Evolutionary conservation across 805 yeast species (phyloP).

Genomic region (Candida railenensis): DNA sequence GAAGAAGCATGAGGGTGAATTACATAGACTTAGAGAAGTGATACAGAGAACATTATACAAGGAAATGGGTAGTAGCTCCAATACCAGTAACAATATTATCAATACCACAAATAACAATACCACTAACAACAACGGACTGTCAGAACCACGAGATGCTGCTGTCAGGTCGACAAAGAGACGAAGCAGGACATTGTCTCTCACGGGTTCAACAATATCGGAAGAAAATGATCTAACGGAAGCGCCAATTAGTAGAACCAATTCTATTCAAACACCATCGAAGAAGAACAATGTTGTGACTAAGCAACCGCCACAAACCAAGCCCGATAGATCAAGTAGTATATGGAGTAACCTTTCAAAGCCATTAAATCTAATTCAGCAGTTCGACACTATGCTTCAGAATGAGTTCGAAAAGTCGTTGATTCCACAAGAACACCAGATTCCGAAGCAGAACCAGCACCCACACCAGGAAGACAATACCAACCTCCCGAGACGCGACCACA

Average conservation of each 20-base stretch:
- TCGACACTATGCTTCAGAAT: conserved; percentile 63
- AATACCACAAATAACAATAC: conserved; percentile 20
- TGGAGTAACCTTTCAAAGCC: conserved; percentile 50
- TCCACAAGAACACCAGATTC: conserved; percentile 9
- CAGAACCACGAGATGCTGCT: conserved; percentile 6
- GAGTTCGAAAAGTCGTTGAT: conserved; percentile 56
- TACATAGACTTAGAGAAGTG: conserved; percentile 47
- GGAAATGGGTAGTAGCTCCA: conserved; percentile 29
- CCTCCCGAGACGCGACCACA: not conserved
- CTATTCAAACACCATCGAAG: not conserved
- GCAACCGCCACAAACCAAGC: not conserved
- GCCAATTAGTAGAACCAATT: not conserved
- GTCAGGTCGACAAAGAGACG: conserved; percentile 2
- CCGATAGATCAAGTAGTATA: conserved; percentile 19
- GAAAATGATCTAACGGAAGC: not conserved
- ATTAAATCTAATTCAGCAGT: conserved; percentile 59
- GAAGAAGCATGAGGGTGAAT: conserved; percentile 45
- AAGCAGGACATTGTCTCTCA: conserved; percentile 4
- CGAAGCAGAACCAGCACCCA: not conserved
- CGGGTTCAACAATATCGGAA: not conserved
- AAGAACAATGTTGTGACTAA: not conserved
- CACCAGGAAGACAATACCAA: not conserved
- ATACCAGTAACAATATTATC: not conserved
- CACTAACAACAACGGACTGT: conserved; percentile 10
- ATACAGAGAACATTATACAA: conserved; percentile 47